Evolutionary conservation across 306 rosid genomes (phyloP), one percentile per base, ranked within the genome.

Genomic region (Cicer pinnatifidum): DNA sequence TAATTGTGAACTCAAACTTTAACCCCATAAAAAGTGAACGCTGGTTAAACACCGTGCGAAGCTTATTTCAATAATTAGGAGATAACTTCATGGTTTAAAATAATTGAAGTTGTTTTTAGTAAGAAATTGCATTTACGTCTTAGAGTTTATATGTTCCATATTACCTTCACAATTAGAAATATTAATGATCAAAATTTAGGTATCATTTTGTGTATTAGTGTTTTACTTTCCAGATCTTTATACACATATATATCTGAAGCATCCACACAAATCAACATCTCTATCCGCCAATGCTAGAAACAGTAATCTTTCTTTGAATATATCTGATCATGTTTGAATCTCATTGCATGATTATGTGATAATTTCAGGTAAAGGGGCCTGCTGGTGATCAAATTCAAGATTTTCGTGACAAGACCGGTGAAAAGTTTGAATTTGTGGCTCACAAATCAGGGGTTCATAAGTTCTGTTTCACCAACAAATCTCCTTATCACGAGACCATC

Each of bases 311-410:
- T 43, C 66, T 40, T 28, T 60, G 16, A 35, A 33, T 23, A 46
- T 39, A 6, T 17, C 23, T 8, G 56, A 6, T 44, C n/a, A n/a
- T 3, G 19, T 43, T 74, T 19, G 61, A 75, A 45, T 47, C 79
- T 80, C 17, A 35, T 56, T 56, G 7, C 77, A 38, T 19, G 16
- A 39, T 35, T 40, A 9, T 58, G 77, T 45, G 75, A 50, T 10
- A 46, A 75, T 77, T 79, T 47, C 78, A 95, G 97, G 78, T 92
- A 9, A 95, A 90, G 78, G 99, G 97, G 12, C 99, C 99, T 56
- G 11, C 69, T 43, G 92, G 89, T 1, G 99, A 95, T 39, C 97
- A 88, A 74, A 82, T 91, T 75, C 87, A 85, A 0, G 97, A 88
- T 78, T 72, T 82, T 33, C 93, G 88, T 8, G 93, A 85, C 48